These are phyloP conservation scores for Sporothrix phasma DNA, from an alignment of 2,329 filamentous ascomycete species.

Conservation along the genomic window DNA sequence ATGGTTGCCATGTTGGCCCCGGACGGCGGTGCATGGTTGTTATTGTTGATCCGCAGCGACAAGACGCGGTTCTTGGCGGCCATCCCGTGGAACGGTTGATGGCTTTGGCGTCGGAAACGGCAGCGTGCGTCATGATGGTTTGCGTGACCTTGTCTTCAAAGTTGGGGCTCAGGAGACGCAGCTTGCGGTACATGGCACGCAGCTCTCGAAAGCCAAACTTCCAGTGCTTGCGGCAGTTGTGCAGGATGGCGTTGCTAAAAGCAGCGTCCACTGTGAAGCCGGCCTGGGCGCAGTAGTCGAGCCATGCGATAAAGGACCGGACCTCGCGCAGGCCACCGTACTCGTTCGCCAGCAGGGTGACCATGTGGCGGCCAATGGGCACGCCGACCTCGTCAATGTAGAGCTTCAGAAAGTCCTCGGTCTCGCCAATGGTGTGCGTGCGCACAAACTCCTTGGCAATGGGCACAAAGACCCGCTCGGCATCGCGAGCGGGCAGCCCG, in stretches of 20 bases:
- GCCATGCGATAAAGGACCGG: conserved; percentile 31
- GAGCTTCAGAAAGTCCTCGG: conserved; percentile 38
- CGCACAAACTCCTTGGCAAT: conserved; percentile 32
- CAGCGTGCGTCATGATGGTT: conserved; percentile 29
- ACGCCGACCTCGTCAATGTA: conserved; percentile 30
- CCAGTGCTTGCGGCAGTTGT: conserved; percentile 30
- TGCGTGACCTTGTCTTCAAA: conserved; percentile 32
- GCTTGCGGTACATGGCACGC: conserved; percentile 26
- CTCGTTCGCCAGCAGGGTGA: conserved; percentile 35
- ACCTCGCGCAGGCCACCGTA: conserved; percentile 33
- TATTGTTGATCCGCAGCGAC: conserved; percentile 20
- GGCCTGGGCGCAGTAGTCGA: conserved; percentile 29
- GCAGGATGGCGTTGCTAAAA: conserved; percentile 33
- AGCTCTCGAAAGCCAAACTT: conserved; percentile 29
- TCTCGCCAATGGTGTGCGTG: conserved; percentile 31
- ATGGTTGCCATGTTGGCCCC: not conserved
- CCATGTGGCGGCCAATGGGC: conserved; percentile 28
- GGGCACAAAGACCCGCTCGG: conserved; percentile 27
- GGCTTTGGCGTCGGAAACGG: conserved; percentile 25
- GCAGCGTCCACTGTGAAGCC: conserved; percentile 30
- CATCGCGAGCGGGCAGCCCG: conserved; percentile 19
- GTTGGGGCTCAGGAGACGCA: conserved; percentile 26
- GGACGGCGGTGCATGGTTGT: not conserved
- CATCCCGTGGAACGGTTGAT: conserved; percentile 8
- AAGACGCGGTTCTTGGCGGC: conserved; percentile 20